Evolutionary conservation across 495 filamentous ascomycete species (phyloP).

Genomic region (Penicillium desertorum): DNA sequence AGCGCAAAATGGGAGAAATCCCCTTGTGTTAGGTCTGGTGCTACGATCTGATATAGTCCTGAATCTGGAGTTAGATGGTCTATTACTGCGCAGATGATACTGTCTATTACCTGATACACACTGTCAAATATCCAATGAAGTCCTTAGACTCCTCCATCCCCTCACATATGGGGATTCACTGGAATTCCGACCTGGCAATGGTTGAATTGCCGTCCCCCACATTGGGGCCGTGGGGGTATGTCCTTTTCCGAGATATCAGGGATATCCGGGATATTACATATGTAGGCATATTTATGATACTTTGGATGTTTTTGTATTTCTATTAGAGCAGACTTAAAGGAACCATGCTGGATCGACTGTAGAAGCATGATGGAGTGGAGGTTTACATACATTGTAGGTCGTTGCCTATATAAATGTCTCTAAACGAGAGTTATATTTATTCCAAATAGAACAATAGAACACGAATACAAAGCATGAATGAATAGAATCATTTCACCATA

Average conservation of each 20-base stretch:
- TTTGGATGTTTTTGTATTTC: background rate
- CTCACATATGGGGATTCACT: too few species aligned
- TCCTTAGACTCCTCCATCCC: too few species aligned
- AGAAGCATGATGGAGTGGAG: background rate
- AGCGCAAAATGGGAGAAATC: slow-evolving; percentile 12
- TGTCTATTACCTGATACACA: too few species aligned
- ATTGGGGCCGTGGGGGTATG: background rate
- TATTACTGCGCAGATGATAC: too few species aligned
- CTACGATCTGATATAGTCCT: slow-evolving; percentile 1
- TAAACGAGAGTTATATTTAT: background rate
- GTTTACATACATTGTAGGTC: background rate
- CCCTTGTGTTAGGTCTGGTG: background rate
- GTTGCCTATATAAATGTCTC: background rate
- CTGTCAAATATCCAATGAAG: too few species aligned
- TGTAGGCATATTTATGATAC: background rate
- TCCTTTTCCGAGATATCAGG: background rate
- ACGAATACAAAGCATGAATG: background rate
- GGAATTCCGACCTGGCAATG: too few species aligned
- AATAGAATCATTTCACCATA: slow-evolving; percentile 1
- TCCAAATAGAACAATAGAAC: background rate
- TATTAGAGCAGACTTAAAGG: background rate
- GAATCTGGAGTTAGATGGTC: background rate
- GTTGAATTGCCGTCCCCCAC: background rate
- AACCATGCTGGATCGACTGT: background rate
- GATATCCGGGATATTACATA: background rate